Evolutionary conservation across 1,139 yeast species (phyloP).

Genomic region (Kodamaea suecica): DNA sequence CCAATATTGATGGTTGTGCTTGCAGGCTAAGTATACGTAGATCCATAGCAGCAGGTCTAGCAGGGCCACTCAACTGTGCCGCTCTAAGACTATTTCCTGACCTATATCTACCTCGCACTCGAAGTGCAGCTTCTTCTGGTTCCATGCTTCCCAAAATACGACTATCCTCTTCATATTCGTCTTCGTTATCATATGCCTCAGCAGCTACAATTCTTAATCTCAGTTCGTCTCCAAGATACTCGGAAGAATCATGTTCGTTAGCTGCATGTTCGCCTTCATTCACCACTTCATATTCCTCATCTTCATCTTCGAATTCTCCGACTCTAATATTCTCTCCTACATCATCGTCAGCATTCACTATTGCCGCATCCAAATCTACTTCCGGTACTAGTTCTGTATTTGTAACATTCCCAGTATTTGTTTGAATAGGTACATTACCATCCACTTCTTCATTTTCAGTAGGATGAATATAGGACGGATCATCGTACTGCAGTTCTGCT

Average conservation of each 20-base stretch:
- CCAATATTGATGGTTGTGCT: conserved; percentile 3
- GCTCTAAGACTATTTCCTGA: not conserved
- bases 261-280: no score
- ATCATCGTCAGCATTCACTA: conserved; percentile 42
- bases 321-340: conserved; percentile 9
- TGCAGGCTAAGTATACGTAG: not conserved
- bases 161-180: conserved; percentile 15
- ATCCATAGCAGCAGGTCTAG: not conserved
- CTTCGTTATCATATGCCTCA: conserved; percentile 15
- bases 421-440: conserved; percentile 9
- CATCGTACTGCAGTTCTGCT: conserved; percentile 14
- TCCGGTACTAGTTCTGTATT: conserved; percentile 14
- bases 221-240: conserved; percentile 6
- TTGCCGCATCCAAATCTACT: conserved; percentile 46
- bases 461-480: conserved; percentile 14
- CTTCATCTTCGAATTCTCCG: conserved; percentile 5
- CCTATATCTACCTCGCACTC: conserved; percentile 7
- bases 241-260: conserved; percentile 2
- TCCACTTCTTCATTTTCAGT: conserved; percentile 16
- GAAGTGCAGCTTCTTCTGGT: conserved; percentile 9
- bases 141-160: conserved; percentile 7
- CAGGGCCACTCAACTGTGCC: not conserved
- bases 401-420: not conserved
- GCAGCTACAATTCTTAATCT: conserved; percentile 6
- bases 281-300: conserved; percentile 17